Base-by-base conservation (phyloP, 2,329 filamentous ascomycete species). In the Rhynchosporium agropyri region DNA sequence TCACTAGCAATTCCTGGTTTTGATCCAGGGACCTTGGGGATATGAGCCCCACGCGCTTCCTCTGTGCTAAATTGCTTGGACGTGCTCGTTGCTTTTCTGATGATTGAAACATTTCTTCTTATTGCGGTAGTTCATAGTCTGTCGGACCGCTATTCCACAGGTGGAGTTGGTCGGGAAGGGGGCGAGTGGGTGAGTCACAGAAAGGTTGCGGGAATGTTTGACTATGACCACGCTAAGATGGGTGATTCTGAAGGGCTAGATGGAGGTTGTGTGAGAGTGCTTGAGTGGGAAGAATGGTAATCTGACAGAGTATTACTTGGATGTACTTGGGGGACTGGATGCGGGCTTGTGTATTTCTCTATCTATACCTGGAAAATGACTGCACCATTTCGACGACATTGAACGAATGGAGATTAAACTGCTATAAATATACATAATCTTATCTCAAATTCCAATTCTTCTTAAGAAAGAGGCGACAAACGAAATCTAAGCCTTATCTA, bases 1-100 rank as follows among this genome's bases (percentile, higher is more conserved):
- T n/a, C n/a, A 4, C 9, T 51, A 51, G 48, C 48, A 51, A 51
- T 51, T 51, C 48, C 48, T 51, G 13, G 48, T 33, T 36, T 51
- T n/a, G 48, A 51, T 51, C 48, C 26, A 49, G 46, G 46, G 46
- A 49, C 46, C 46, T 49, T 26, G 28, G 46, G 26, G 46, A 28
- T 49, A 51, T 51, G 48, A 51, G 48, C 48, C 48, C 48, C 28
- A 29, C 48, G 29, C 48, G 28, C 48, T 51, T 36, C 48, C 48
- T 4, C 48, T 51, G 48, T 36, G 48, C 48, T 36, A 51, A 51
- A 51, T 51, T 51, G 48, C 48, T 51, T 50, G 10, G 13, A 33
- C 36, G 28, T 36, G 0, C 48, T 51, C 33, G 48, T n/a, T 3
- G n/a, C 4, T 51, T 13, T 36, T n/a, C 31, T 29, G 28, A n/a